Conservation (phyloP, 176 grass and related monocot species). For the Luzula sylvatica region DNA sequence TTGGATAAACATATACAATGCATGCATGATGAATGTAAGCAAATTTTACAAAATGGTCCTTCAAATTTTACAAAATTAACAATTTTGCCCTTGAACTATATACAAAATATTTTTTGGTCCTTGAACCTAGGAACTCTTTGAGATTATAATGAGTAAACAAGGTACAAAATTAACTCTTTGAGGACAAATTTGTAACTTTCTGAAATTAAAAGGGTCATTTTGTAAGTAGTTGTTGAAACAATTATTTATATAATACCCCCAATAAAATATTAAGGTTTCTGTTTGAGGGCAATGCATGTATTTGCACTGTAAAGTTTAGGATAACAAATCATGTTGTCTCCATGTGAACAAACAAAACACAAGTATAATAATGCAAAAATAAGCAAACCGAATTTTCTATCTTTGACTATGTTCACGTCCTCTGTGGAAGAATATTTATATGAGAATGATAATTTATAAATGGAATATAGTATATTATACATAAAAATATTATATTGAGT, state of each 20-base stretch:
- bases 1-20: slow-evolving; percentile 98
- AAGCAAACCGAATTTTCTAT: slow-evolving; percentile 12
- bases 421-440: background rate
- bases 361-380: background rate
- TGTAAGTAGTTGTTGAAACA: background rate
- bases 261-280: slow-evolving; percentile 3
- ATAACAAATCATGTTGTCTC: slow-evolving; percentile 25
- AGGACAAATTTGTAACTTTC: background rate
- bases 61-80: too few relatives aligned
- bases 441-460: too few relatives aligned
- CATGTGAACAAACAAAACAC: slow-evolving; percentile 17
- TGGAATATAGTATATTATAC: too few relatives aligned
- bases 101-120: too few relatives aligned
- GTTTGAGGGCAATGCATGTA: slow-evolving; percentile 10
- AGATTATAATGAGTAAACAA: background rate
- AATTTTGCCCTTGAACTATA: background rate
- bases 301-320: slow-evolving; percentile 15
- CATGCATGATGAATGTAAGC: slow-evolving; percentile 99
- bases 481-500: too few relatives aligned
- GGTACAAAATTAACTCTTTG: background rate
- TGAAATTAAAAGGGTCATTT: background rate
- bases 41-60: too few relatives aligned
- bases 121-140: too few relatives aligned
- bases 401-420: slow-evolving; percentile 14
- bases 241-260: background rate